Conservation (phyloP, 2,329 filamentous ascomycete genomes). For the Aspergillus brunneoviolaceus region DNA sequence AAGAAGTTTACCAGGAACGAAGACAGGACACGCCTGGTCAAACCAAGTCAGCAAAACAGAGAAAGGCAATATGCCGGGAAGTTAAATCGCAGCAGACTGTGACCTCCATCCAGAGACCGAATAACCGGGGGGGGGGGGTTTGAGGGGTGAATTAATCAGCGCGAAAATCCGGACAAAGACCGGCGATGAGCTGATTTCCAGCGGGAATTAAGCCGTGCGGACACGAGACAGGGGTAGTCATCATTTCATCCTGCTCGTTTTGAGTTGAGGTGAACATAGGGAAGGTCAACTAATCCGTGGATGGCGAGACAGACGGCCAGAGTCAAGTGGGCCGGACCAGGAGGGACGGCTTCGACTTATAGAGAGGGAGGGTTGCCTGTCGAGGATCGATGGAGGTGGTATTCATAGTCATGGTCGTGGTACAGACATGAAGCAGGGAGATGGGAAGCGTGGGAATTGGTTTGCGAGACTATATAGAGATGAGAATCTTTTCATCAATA, state of each 20-base stretch:
- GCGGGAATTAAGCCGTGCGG: background rate
- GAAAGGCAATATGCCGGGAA: background rate
- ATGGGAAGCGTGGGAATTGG: no score
- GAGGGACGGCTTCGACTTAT: background rate
- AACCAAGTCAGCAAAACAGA: background rate
- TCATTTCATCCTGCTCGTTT: conserved; percentile 5
- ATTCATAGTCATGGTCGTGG: background rate
- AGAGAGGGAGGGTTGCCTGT: background rate
- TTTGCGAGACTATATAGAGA: no score
- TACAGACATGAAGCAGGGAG: no score
- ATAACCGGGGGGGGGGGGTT: background rate
- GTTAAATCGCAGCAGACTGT: background rate
- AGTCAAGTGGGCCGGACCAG: conserved; percentile 8
- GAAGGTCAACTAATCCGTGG: conserved; percentile 5
- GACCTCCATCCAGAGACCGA: background rate
- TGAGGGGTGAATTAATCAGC: conserved; percentile 14
- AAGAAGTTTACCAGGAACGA: background rate
- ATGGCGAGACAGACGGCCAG: conserved; percentile 3
- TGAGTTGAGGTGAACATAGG: conserved; percentile 7
- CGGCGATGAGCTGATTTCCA: conserved; percentile 2
- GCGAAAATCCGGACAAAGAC: background rate
- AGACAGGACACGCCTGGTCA: background rate
- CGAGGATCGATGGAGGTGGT: background rate
- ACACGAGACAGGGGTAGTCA: conserved; percentile 8
- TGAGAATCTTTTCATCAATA: no score